Percentiles rank a stretch among this genome's conserved stretches.
Conservation (phyloP, 176 grass and related monocot species). For the Areca catechu region DNA sequence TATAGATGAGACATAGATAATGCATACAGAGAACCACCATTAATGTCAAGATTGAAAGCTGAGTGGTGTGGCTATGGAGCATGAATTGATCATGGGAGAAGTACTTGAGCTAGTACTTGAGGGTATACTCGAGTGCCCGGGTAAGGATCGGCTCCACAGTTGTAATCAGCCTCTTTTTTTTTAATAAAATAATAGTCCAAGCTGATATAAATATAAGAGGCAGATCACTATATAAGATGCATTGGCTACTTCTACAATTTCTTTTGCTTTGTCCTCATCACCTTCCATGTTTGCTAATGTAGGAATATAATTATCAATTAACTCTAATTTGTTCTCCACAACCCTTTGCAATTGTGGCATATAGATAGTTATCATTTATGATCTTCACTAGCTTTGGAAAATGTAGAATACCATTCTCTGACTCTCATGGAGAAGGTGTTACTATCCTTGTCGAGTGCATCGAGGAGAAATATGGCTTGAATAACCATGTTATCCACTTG, state of each 20-base stretch:
- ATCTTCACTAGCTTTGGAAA: conserved; percentile 81
- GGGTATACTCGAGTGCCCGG: too few species aligned
- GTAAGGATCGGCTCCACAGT: too few species aligned
- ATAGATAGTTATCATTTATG: conserved; percentile 87
- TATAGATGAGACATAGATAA: too few species aligned
- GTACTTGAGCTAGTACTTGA: too few species aligned
- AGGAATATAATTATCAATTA: conserved; percentile 48
- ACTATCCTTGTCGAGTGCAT: conserved; percentile 79
- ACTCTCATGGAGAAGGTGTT: conserved; percentile 90
- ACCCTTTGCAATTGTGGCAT: conserved; percentile 70
- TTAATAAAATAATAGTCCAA: too few species aligned
- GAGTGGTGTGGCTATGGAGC: too few species aligned
- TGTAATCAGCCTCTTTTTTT: too few species aligned
- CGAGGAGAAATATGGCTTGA: conserved; percentile 76
- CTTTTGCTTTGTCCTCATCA: conserved; percentile 85
- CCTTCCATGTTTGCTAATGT: conserved; percentile 55
- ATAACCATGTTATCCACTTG: conserved; percentile 92
- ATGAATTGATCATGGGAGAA: too few species aligned
- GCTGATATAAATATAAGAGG: too few species aligned
- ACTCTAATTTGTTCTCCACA: conserved; percentile 58
- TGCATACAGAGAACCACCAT: too few species aligned
- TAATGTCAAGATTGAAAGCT: too few species aligned
- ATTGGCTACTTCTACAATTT: conserved; percentile 87
- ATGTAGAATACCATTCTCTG: conserved; percentile 83
- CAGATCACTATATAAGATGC: too few species aligned